These are phyloP conservation scores for Chytridiales sp. DNA, from an alignment of 371 early-diverging fungal species.

Conservation along the genomic window DNA sequence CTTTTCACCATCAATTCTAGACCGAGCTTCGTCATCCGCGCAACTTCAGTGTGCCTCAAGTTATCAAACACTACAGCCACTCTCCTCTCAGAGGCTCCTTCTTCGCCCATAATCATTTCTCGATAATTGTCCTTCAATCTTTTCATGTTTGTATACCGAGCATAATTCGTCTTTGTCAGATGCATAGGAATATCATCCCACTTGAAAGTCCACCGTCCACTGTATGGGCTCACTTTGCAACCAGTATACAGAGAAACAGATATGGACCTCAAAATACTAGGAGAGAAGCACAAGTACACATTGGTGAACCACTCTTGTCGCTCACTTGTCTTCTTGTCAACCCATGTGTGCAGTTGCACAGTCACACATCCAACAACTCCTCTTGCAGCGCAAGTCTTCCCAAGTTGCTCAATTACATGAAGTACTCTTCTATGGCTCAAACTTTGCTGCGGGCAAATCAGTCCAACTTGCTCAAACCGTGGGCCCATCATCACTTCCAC, in stretches of 20 bases:
- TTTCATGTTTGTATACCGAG: constrained; percentile 16
- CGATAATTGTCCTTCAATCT: constrained; percentile 15
- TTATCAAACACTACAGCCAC: constrained; percentile 16
- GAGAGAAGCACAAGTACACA: constrained; percentile 25
- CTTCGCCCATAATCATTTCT: constrained; percentile 11
- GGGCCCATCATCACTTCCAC: constrained; percentile 10
- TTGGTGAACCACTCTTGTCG: constrained; percentile 16
- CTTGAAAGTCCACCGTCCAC: constrained; percentile 9
- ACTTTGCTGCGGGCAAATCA: constrained; percentile 23
- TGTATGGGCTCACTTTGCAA: constrained; percentile 8
- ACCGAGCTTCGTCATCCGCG: constrained; percentile 20
- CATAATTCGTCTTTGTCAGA: constrained; percentile 16
- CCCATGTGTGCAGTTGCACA: constrained; percentile 20
- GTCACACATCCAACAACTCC: constrained; percentile 24
- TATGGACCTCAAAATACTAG: constrained; percentile 12
- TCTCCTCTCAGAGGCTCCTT: constrained; percentile 8
- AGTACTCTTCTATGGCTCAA: constrained; percentile 1
- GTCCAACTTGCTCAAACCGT: constrained; percentile 19
- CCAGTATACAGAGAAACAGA: constrained; percentile 24
- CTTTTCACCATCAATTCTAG: background rate
- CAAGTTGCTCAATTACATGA: constrained; percentile 14
- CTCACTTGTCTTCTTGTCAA: constrained; percentile 9
- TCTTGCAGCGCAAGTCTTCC: constrained; percentile 7
- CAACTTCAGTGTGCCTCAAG: constrained; percentile 19
- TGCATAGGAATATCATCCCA: constrained; percentile 26